These are phyloP conservation scores for Thelonectria olida DNA, from an alignment of 2,329 filamentous ascomycete genomes.

Conservation along the genomic window DNA sequence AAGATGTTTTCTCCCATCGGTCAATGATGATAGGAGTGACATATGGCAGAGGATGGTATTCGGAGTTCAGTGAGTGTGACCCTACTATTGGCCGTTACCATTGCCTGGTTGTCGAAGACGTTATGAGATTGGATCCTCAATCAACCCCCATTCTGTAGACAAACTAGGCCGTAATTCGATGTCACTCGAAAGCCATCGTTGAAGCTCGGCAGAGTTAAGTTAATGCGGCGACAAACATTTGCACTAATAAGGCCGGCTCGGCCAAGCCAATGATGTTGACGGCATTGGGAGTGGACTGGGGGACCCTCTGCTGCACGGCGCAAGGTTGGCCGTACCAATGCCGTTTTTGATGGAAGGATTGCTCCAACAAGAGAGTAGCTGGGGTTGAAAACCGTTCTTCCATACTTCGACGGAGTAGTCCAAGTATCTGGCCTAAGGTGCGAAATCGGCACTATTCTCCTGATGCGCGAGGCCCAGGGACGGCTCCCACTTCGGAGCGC, in stretches of 20 bases:
- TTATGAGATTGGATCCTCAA: constrained; percentile 6
- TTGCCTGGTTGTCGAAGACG: neutral
- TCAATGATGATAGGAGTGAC: neutral
- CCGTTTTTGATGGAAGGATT: neutral
- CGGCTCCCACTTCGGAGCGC: neutral
- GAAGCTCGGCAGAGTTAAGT: constrained; percentile 4
- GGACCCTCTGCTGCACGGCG: constrained; percentile 12
- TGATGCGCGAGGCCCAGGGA: too few species aligned
- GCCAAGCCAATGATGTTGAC: constrained; percentile 18
- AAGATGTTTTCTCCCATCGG: neutral
- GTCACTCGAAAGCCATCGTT: neutral
- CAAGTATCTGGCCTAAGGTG: neutral
- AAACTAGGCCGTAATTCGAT: neutral
- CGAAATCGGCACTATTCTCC: too few species aligned
- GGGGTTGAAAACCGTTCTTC: neutral
- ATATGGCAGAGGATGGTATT: neutral
- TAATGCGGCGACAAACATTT: constrained; percentile 22
- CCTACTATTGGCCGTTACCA: neutral
- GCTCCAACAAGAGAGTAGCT: too few species aligned
- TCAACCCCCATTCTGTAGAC: constrained; percentile 10
- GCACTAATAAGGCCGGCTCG: constrained; percentile 15
- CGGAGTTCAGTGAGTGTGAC: neutral
- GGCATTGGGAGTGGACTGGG: constrained; percentile 20
- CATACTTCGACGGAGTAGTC: neutral
- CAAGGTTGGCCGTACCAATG: neutral